Base-by-base conservation (phyloP, 257 asterid genomes). In the Paulownia fortunei region DNA sequence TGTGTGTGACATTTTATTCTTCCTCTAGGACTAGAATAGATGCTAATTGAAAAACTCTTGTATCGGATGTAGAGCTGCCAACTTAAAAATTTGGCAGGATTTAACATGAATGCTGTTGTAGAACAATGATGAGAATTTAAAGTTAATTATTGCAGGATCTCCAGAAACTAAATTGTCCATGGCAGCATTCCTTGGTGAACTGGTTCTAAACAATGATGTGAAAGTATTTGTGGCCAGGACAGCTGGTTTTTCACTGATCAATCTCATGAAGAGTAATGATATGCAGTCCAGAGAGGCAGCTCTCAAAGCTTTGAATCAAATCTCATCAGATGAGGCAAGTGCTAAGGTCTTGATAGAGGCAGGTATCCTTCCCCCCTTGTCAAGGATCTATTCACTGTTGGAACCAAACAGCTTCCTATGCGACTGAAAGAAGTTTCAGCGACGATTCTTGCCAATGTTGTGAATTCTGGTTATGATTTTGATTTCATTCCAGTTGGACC, bases 281-380 rank as follows among this genome's bases (percentile, higher is more conserved):
- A 66, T 83, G 77, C 87, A 86, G 79, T 85, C 93, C 24, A 85
- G 97, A 66, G 98, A 96, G 87, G 97, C 95, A 30, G 95, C 98
- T 60, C 84, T 96, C 74, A 93, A 87, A 87, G 97, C 99, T 52
- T 79, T 96, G 63, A 92, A 92, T 64, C 96, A 90, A 69, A 93
- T 96, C 56, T 96, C 98, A 6, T 96, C 99, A 0, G 86, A 90
- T 18, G 99, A 92, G 72, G 77, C 85, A 32, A 96, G 99, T 37
- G 96, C 99, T 21, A 88, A 88, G 80, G 85, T 90, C 69, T 79
- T 96, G 78, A 88, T 93, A 21, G 96, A 90, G 88, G 94, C 94
- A 5, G 99, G 98, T 36, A 90, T 96, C 69, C 98, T 96, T 76
- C 98, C 97, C 99, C 97, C 15, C 97, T 96, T 3, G 92, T 96